These are phyloP conservation scores for Venturia nashicola DNA, from an alignment of 2,329 filamentous ascomycete species.

Conservation along the genomic window DNA sequence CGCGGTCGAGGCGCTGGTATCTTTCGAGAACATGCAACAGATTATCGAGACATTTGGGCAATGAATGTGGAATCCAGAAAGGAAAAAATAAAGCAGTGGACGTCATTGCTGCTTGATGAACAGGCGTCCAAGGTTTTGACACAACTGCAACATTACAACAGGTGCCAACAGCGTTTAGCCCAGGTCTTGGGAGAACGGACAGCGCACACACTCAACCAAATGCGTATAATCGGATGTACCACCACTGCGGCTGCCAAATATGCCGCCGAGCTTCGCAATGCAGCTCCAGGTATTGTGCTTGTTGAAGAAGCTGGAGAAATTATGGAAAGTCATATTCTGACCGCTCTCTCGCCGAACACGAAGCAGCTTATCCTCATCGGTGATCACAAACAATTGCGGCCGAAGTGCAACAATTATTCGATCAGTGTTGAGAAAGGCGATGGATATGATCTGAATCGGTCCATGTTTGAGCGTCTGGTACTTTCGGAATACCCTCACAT, in stretches of 20 bases:
- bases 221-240: slow-evolving; percentile 56
- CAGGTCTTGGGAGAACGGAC: slow-evolving; percentile 18
- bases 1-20: slow-evolving; percentile 33
- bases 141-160: slow-evolving; percentile 30
- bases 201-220: slow-evolving; percentile 32
- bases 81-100: slow-evolving; percentile 20
- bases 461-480: slow-evolving; percentile 58
- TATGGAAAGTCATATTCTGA: slow-evolving; percentile 53
- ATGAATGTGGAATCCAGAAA: slow-evolving; percentile 30
- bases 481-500: slow-evolving; percentile 39
- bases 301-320: slow-evolving; percentile 67
- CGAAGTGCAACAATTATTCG: slow-evolving; percentile 50
- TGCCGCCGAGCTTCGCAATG: slow-evolving; percentile 38
- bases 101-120: slow-evolving; percentile 33
- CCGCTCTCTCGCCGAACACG: slow-evolving; percentile 41
- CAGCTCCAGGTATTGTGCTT: slow-evolving; percentile 46
- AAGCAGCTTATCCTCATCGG: slow-evolving; percentile 60
- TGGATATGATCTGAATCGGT: slow-evolving; percentile 55
- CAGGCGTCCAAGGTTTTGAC: slow-evolving; percentile 29
- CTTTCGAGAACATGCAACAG: slow-evolving; percentile 22
- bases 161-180: slow-evolving; percentile 27
- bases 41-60: slow-evolving; percentile 37
- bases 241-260: slow-evolving; percentile 59
- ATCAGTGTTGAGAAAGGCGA: slow-evolving; percentile 51
- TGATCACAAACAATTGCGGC: slow-evolving; percentile 61